Conservation (phyloP, 768 basidiomycete species). For the Trametes maxima region DNA sequence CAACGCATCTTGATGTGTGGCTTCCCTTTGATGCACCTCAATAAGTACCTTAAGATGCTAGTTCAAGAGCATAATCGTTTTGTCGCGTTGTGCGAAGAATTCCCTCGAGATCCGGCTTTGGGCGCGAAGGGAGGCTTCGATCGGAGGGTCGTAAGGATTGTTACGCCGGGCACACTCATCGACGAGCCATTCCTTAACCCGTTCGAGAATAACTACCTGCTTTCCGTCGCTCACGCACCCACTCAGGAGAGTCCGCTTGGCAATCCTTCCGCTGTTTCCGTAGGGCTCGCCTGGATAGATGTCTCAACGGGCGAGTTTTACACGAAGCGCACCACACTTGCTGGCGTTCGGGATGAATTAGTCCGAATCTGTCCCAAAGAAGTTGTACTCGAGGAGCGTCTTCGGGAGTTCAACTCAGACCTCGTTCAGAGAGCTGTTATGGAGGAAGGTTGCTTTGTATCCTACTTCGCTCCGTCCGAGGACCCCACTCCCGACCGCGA, state of each 20-base stretch:
- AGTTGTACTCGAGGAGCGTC: slow-evolving; percentile 61
- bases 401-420: slow-evolving; percentile 43
- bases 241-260: not conserved
- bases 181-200: slow-evolving; percentile 88
- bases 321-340: slow-evolving; percentile 58
- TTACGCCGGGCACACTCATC: slow-evolving; percentile 93
- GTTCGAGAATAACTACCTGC: slow-evolving; percentile 87
- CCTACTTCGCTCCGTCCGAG: slow-evolving; percentile 41
- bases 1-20: slow-evolving; percentile 82
- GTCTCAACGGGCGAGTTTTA: slow-evolving; percentile 95
- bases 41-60: slow-evolving; percentile 84
- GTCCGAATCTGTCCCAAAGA: slow-evolving; percentile 81
- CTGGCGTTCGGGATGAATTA: slow-evolving; percentile 75
- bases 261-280: not conserved
- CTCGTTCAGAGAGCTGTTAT: slow-evolving; percentile 50
- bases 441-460: slow-evolving; percentile 59
- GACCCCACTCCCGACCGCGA: not conserved
- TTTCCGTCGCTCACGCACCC: slow-evolving; percentile 53
- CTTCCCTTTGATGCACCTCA: slow-evolving; percentile 83
- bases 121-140: slow-evolving; percentile 67
- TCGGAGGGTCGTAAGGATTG: slow-evolving; percentile 80
- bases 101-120: slow-evolving; percentile 48
- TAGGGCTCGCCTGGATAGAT: slow-evolving; percentile 94
- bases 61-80: slow-evolving; percentile 83
- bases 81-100: slow-evolving; percentile 95